These are phyloP conservation scores for Fistulinella cinereoalba DNA, from an alignment of 1,284 basidiomycete species.

Conservation along the genomic window DNA sequence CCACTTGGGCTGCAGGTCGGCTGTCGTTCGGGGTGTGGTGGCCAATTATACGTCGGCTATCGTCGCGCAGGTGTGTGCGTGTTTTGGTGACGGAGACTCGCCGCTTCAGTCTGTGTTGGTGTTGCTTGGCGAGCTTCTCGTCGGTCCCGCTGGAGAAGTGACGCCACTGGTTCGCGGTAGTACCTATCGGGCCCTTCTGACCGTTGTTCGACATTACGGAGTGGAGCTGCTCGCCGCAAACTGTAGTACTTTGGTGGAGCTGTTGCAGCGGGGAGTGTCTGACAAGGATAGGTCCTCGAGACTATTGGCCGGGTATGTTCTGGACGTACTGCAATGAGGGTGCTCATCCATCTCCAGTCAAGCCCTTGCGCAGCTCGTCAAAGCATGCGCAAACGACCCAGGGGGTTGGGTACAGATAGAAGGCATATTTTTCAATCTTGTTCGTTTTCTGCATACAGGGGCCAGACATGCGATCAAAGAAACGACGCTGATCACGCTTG, in stretches of 20 bases:
- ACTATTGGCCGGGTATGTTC: conserved; percentile 62
- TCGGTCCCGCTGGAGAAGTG: conserved; percentile 46
- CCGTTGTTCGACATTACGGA: conserved; percentile 49
- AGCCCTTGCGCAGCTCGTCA: conserved; percentile 48
- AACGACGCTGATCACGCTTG: conserved; percentile 58
- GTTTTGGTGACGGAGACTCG: conserved; percentile 16
- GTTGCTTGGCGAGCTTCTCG: conserved; percentile 39
- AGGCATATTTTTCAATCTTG: conserved; percentile 46
- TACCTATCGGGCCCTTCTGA: conserved; percentile 43
- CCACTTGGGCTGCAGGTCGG: conserved; percentile 12
- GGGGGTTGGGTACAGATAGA: conserved; percentile 39
- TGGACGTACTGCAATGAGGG: not conserved
- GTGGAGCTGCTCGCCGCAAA: conserved; percentile 37
- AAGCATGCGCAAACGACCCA: conserved; percentile 34
- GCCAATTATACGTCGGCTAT: conserved; percentile 25
- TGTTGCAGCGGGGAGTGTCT: conserved; percentile 47
- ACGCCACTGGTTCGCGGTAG: conserved; percentile 45
- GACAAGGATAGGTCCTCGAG: conserved; percentile 59
- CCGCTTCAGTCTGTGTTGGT: conserved; percentile 25
- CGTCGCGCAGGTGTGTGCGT: conserved; percentile 7
- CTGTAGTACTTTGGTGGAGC: conserved; percentile 26
- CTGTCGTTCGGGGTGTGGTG: conserved; percentile 16
- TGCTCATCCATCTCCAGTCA: conserved; percentile 37
- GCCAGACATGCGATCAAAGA: conserved; percentile 51
- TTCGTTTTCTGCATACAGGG: conserved; percentile 42